Base-by-base conservation (phyloP, 257 asterid genomes). In the Ilex aquifolium region DNA sequence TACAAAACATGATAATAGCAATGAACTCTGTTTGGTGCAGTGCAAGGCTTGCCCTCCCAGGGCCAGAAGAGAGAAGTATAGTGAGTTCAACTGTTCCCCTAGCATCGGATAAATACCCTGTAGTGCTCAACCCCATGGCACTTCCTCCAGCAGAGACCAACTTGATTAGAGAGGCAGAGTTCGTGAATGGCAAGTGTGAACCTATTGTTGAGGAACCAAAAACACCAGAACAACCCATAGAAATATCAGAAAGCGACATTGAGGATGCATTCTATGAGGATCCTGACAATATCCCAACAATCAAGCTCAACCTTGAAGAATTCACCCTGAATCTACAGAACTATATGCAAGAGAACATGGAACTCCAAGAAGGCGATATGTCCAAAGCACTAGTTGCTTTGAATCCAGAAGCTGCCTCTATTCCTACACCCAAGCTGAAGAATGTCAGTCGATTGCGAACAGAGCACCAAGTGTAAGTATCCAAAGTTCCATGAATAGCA, bases 31-130 rank as follows among this genome's bases (percentile, higher is more conserved):
- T 53, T 58, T 62, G 71, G 60, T 82, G 85, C 99, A 92, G 99
- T 62, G 89, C 97, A 68, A 84, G 99, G 76, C 94, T 89, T 57
- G 81, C 95, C 69, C 95, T 92, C 60, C 99, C 99, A 65, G 91
- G 84, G 53, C 85, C 94, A 51, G 88, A 77, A 70, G 96, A 80
- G 63, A 87, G 64, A 66, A 66, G 85, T 46, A 67, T 69, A 27
- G 78, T 64, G 46, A 51, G 42, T 65, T 70, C 74, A 65, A 40
- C 64, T 60, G 65, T 51, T 32, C 75, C 85, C 49, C 2, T 66
- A 56, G 66, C 63, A 71, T 73, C 81, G 32, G 69, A 61, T 50
- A 70, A 54, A 68, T 61, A 62, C 50, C 67, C 80, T 65, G 48
- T 66, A n/a, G n/a, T 32, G 31, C 60, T 72, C 61, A 72, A 69